These are phyloP conservation scores for Gonapodya sp. DNA, from an alignment of 192 early-diverging fungal genomes.

Conservation along the genomic window DNA sequence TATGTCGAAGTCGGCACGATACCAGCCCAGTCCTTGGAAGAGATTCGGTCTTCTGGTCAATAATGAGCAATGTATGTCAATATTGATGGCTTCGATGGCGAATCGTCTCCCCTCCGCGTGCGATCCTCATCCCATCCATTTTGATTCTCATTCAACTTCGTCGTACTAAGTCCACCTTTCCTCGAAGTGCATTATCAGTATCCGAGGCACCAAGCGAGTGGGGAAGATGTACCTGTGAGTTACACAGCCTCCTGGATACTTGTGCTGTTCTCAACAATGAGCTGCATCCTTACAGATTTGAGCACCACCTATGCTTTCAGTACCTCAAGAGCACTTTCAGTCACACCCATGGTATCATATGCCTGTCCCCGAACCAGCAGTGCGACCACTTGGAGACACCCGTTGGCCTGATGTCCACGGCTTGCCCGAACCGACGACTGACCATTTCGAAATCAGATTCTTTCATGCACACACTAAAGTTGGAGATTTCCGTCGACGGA, in stretches of 20 bases:
- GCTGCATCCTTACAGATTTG: background rate
- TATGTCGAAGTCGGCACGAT: background rate
- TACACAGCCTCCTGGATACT: background rate
- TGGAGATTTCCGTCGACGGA: background rate
- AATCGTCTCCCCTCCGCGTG: background rate
- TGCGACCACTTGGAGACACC: background rate
- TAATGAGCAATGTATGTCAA: background rate
- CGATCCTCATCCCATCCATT: background rate
- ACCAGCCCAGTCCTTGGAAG: background rate
- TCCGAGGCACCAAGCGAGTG: background rate
- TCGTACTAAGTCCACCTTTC: background rate
- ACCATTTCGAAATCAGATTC: background rate
- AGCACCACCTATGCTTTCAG: background rate
- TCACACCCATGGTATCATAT: background rate
- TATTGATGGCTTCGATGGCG: background rate
- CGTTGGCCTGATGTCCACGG: background rate
- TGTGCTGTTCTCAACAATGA: background rate
- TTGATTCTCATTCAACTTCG: too few relatives aligned
- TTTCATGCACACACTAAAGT: background rate
- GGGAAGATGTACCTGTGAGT: conserved; percentile 1
- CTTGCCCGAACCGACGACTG: background rate
- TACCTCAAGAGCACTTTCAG: background rate
- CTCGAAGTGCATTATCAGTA: background rate
- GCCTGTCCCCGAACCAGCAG: background rate
- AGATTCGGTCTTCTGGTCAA: background rate